Percentiles rank a stretch among this genome's conserved stretches.
These are phyloP conservation scores for Penicillium oxalicum DNA, from an alignment of 2,329 filamentous ascomycete species.

Conservation along the genomic window DNA sequence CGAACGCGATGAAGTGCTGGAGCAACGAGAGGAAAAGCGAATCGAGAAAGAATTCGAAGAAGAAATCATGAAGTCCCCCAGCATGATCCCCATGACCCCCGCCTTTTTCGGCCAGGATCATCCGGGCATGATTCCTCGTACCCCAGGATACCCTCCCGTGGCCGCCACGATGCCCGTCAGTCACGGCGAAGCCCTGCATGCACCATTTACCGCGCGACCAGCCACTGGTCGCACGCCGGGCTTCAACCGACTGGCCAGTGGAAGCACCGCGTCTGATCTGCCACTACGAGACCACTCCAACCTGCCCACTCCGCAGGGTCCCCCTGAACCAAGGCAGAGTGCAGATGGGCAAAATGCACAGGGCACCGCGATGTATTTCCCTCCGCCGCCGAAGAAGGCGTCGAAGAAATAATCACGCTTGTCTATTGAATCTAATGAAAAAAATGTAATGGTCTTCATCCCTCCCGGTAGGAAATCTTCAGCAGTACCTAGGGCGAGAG, in stretches of 20 bases:
- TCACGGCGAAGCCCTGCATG: constrained; percentile 8
- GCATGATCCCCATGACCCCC: constrained; percentile 29
- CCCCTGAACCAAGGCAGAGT: constrained; percentile 16
- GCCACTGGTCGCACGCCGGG: constrained; percentile 28
- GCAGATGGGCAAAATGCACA: constrained; percentile 10
- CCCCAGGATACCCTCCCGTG: constrained; percentile 31
- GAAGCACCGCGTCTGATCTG: constrained; percentile 33
- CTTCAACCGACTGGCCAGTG: constrained; percentile 36
- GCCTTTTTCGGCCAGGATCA: constrained; percentile 15
- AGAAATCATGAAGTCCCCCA: constrained; percentile 36
- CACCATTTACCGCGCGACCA: constrained; percentile 27
- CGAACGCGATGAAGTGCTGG: constrained; percentile 30
- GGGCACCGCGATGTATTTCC: constrained; percentile 36
- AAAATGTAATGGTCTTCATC: neutral
- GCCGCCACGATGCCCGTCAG: constrained; percentile 6
- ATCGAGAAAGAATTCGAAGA: constrained; percentile 39
- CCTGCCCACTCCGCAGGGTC: constrained; percentile 18
- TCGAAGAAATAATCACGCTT: constrained; percentile 17
- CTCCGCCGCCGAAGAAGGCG: constrained; percentile 40
- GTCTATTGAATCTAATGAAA: neutral
- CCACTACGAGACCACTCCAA: constrained; percentile 35
- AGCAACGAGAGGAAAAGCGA: constrained; percentile 32
- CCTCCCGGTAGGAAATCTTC: too few species aligned
- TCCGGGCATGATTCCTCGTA: constrained; percentile 15
- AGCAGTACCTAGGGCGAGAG: too few species aligned